Evolutionary conservation across 2,329 filamentous ascomycete genomes (phyloP).

Genomic region (Tolypocladium amazonense): DNA sequence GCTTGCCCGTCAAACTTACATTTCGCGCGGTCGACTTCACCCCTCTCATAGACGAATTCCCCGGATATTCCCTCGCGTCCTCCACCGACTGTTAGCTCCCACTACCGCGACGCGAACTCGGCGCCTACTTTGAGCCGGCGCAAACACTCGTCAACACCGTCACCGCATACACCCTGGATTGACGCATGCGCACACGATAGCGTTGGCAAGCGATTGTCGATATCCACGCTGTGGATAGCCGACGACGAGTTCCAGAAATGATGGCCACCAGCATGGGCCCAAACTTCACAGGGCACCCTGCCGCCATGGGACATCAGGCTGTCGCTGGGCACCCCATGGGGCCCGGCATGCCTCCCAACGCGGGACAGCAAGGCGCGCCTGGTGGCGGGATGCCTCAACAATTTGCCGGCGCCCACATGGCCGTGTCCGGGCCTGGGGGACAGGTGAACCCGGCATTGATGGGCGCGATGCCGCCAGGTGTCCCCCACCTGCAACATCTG

Average conservation of each 20-base stretch:
- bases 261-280: constrained; percentile 57
- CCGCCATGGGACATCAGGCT: constrained; percentile 61
- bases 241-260: constrained; percentile 39
- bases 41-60: neutral
- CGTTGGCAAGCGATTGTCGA: constrained; percentile 34
- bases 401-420: constrained; percentile 52
- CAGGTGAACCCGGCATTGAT: constrained; percentile 70
- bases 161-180: neutral
- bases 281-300: constrained; percentile 56
- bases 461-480: constrained; percentile 63
- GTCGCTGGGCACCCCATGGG: constrained; percentile 56
- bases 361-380: constrained; percentile 58
- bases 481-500: constrained; percentile 60
- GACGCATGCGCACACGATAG: constrained; percentile 37
- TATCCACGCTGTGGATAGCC: constrained; percentile 51
- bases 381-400: constrained; percentile 57
- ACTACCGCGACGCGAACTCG: constrained; percentile 3
- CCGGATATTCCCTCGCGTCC: constrained; percentile 7
- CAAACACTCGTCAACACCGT: neutral
- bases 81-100: constrained; percentile 2
- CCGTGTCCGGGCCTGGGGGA: constrained; percentile 59
- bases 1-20: neutral
- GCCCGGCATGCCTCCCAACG: constrained; percentile 55
- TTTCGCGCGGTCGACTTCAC: neutral
- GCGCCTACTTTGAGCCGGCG: neutral